Base-by-base conservation (phyloP, 257 asterid genomes). In the Dorcoceras hygrometricum region DNA sequence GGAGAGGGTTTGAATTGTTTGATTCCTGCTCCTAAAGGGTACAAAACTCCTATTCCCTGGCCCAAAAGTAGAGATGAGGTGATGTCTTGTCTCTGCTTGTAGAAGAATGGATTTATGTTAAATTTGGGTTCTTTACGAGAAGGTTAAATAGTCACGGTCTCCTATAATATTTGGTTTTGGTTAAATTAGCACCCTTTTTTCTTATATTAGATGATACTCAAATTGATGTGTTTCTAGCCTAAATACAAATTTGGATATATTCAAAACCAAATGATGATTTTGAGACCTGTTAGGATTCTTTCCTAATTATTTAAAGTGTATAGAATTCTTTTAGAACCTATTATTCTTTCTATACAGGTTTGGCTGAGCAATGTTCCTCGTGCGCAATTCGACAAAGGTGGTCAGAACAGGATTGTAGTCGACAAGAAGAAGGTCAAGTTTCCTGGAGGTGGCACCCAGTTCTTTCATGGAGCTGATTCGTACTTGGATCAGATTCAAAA, bases 51-150 rank as follows among this genome's bases (percentile, higher is more conserved):
- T 66, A 68, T 81, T 69, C 83, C 95, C 67, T 84, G 95, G 95
- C 91, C 95, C 2, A 78, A 79, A 67, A 80, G 91, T 76, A 27
- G 89, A 50, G 78, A 82, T 67, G 89, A 84, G 95, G 95, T 84
- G 20, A 46, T 16, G 0, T 46, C 16, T 46, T 46, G 19, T 46
- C 22, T 46, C 16, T 16, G 20, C 20, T 46, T 46, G 43, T 8
- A 34, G 43, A 12, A 10, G 18, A 39, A 39, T 46, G 53, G 8
- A 46, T 46, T 16, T 46, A 14, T 46, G 53, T 46, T 46, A 46
- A 14, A 16, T 46, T 46, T 46, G 53, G 20, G 8, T 14, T 16
- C 53, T 46, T 46, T 16, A 1, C 5, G 20, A 16, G 53, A 46
- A 46, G 1, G 7, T 46, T 8, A 16, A 46, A 14, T 1, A 5